Evolutionary conservation across 768 basidiomycete species (phyloP).

Genomic region (Tylopilus vinaceipallidus): DNA sequence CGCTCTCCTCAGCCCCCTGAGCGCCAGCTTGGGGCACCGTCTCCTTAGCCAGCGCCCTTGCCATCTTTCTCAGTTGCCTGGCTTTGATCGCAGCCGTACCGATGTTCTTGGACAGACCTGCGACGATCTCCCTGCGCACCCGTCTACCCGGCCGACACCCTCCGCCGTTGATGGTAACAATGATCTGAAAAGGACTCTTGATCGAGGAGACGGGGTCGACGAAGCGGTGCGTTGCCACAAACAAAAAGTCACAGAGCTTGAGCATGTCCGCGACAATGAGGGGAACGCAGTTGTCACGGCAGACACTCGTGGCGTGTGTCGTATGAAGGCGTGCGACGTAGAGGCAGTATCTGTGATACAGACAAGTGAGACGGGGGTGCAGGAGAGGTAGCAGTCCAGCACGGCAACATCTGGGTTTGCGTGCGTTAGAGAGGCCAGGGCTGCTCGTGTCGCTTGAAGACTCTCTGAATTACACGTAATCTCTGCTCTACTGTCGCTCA

Average conservation of each 20-base stretch:
- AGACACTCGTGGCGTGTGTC: conserved; percentile 52
- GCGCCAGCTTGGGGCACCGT: conserved; percentile 26
- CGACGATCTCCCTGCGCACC: conserved; percentile 78
- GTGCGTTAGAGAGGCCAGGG: too few relatives aligned
- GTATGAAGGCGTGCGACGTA: conserved; percentile 51
- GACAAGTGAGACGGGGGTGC: conserved; percentile 46
- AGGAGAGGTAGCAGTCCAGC: conserved; percentile 47
- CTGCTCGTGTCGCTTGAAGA: too few relatives aligned
- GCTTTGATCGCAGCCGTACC: conserved; percentile 76
- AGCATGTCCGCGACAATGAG: conserved; percentile 89
- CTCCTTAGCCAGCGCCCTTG: conserved; percentile 32
- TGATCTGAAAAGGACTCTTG: conserved; percentile 64
- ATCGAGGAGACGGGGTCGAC: conserved; percentile 43
- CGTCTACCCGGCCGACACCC: conserved; percentile 84
- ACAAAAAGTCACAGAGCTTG: conserved; percentile 84
- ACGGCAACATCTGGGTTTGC: conserved; percentile 40
- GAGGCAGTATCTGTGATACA: conserved; percentile 79
- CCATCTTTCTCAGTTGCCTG: conserved; percentile 62
- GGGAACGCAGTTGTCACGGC: conserved; percentile 58
- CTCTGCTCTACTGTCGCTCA: too few relatives aligned
- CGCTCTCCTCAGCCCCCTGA: conserved; percentile 53
- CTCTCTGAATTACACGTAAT: too few relatives aligned
- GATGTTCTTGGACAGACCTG: conserved; percentile 65
- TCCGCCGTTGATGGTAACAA: conserved; percentile 86
- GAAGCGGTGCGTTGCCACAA: conserved; percentile 85